phyloP scores from a whole-genome alignment of 805 yeast species.

The Blastobotrys attinorum region DNA sequence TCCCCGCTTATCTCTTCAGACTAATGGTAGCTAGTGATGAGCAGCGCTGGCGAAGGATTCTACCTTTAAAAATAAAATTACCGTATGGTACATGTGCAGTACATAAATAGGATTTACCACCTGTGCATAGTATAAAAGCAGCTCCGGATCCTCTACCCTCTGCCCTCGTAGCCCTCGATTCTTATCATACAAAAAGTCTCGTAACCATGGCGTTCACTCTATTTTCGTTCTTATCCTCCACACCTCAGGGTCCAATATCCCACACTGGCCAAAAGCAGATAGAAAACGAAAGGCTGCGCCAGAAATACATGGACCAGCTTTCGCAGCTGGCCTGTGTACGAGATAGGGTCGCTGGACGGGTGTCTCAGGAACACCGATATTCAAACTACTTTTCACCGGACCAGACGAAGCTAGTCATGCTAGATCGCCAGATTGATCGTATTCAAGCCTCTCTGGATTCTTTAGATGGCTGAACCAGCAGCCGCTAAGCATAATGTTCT shows the following conservation, averaged over 20 bases:
- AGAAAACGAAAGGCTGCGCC: background rate
- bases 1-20: too few species aligned
- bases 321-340: background rate
- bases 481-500: too few species aligned
- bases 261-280: background rate
- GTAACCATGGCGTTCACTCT: background rate
- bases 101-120: too few species aligned
- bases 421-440: conserved; percentile 5
- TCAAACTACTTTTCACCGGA: conserved; percentile 6
- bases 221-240: background rate
- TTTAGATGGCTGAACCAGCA: too few species aligned
- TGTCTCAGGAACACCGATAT: conserved; percentile 3
- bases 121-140: too few species aligned
- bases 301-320: background rate
- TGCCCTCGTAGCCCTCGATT: too few species aligned
- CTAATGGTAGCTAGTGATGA: too few species aligned
- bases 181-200: too few species aligned
- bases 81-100: too few species aligned
- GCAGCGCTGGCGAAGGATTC: too few species aligned
- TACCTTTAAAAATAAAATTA: too few species aligned
- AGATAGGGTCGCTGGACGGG: background rate
- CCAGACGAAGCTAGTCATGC: conserved; percentile 4
- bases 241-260: background rate
- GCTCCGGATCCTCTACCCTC: too few species aligned
- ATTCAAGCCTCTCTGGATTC: background rate